Evolutionary conservation across 495 filamentous ascomycete species (phyloP).

Genomic region (Podospora australis): DNA sequence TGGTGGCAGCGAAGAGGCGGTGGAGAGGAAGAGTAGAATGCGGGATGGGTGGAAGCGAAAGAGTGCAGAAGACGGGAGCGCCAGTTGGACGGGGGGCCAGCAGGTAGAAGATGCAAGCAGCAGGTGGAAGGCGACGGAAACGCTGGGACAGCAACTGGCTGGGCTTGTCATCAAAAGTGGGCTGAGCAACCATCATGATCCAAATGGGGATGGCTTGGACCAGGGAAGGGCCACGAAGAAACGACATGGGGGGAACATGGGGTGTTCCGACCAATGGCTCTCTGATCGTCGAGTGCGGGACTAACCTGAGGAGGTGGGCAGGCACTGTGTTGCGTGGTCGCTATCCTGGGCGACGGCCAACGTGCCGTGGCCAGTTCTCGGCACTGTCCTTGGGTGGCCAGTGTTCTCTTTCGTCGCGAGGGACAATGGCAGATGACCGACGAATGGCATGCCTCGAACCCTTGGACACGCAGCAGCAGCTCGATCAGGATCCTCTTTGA

Average conservation of each 20-base stretch:
- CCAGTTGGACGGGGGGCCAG: conserved; percentile 18
- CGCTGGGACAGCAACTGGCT: conserved; percentile 19
- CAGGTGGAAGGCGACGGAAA: conserved; percentile 30
- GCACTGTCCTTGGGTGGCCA: conserved; percentile 15
- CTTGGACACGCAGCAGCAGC: conserved; percentile 8
- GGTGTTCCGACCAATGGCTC: conserved; percentile 15
- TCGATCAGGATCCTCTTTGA: conserved; percentile 1
- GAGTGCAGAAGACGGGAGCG: conserved; percentile 11
- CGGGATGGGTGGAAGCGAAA: conserved; percentile 1
- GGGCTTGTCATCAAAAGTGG: conserved; percentile 22
- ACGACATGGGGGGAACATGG: conserved; percentile 14
- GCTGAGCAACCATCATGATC: conserved; percentile 23
- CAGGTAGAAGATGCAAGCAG: conserved; percentile 28
- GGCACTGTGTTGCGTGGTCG: conserved; percentile 19
- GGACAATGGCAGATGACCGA: conserved; percentile 16
- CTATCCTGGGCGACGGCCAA: neutral
- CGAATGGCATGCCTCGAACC: conserved; percentile 25
- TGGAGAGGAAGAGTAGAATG: conserved; percentile 9
- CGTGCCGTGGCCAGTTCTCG: conserved; percentile 3
- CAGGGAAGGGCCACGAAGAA: conserved; percentile 8
- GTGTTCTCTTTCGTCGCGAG: no score
- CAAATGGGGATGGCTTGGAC: conserved; percentile 19
- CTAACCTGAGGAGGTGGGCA: conserved; percentile 3
- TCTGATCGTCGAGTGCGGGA: conserved; percentile 13
- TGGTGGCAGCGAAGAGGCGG: conserved; percentile 16